phyloP scores from a whole-genome alignment of 805 yeast genomes.

The Yamadazyma ubonensis region DNA sequence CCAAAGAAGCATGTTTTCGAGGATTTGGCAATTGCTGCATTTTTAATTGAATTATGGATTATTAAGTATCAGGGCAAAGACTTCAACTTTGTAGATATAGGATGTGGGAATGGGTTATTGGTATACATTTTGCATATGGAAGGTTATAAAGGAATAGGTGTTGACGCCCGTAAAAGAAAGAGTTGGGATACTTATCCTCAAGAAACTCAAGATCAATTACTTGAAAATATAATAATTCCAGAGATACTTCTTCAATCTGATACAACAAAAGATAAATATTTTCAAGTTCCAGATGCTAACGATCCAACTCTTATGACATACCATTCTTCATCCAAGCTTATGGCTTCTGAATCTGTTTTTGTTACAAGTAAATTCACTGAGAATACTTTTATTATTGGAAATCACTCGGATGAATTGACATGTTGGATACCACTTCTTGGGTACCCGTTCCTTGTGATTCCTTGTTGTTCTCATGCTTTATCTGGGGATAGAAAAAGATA shows the following conservation, averaged over 20 bases:
- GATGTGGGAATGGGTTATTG: conserved; percentile 92
- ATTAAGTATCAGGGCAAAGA: conserved; percentile 38
- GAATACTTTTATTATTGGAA: conserved; percentile 83
- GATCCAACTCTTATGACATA: conserved; percentile 48
- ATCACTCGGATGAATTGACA: conserved; percentile 92
- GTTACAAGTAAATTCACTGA: conserved; percentile 65
- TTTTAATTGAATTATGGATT: conserved; percentile 83
- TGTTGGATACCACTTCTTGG: conserved; percentile 92
- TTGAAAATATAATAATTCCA: conserved; percentile 85
- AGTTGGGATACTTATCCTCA: conserved; percentile 80
- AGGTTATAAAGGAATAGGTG: conserved; percentile 80
- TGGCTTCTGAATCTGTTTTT: conserved; percentile 49
- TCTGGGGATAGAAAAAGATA: conserved; percentile 74
- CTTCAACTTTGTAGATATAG: conserved; percentile 72
- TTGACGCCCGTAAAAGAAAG: conserved; percentile 86
- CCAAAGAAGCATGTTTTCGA: conserved; percentile 96
- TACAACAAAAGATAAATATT: conserved; percentile 65
- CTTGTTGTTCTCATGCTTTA: conserved; percentile 90
- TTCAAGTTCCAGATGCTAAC: conserved; percentile 45
- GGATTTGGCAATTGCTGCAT: conserved; percentile 94
- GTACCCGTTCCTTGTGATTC: conserved; percentile 86
- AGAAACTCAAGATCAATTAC: conserved; percentile 54
- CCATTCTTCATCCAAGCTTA: conserved; percentile 53
- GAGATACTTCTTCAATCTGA: conserved; percentile 66
- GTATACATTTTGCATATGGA: conserved; percentile 74